phyloP scores from a whole-genome alignment of 441 rosid species.

The Croton setiger region DNA sequence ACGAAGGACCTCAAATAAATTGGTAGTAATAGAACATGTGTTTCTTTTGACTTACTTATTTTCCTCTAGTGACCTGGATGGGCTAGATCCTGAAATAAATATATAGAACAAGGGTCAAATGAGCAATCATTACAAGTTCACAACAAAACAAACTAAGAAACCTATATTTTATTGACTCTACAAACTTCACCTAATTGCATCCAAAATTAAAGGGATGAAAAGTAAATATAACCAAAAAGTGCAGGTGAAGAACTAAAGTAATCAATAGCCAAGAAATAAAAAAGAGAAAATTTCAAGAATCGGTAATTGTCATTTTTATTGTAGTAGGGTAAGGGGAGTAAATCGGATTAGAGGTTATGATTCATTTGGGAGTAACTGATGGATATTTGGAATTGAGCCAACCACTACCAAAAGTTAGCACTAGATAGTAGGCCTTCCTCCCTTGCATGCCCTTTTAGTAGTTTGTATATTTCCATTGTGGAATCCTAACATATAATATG shows the following conservation, averaged over 20 bases:
- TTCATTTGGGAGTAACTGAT: too few species aligned
- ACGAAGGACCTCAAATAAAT: constrained; percentile 1
- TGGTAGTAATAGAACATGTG: background rate
- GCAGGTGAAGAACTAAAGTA: background rate
- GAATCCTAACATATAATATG: too few species aligned
- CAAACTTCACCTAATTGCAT: background rate
- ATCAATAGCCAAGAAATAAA: background rate
- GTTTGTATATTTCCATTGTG: too few species aligned
- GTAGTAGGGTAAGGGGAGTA: too few species aligned
- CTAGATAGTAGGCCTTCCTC: too few species aligned
- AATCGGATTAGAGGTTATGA: too few species aligned
- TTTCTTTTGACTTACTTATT: constrained; percentile 39
- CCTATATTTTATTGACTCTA: background rate
- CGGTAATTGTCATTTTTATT: too few species aligned
- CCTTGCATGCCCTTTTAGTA: too few species aligned
- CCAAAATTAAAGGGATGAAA: background rate
- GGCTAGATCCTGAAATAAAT: constrained; percentile 61
- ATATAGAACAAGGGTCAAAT: constrained; percentile 16
- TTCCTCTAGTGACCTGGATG: constrained; percentile 49
- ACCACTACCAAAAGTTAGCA: too few species aligned
- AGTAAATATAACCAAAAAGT: background rate
- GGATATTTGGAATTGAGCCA: too few species aligned
- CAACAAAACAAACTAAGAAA: background rate
- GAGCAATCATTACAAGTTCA: constrained; percentile 10
- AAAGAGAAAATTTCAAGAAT: background rate